phyloP scores from a whole-genome alignment of 371 early-diverging fungal species.

The Mortierella sp. region DNA sequence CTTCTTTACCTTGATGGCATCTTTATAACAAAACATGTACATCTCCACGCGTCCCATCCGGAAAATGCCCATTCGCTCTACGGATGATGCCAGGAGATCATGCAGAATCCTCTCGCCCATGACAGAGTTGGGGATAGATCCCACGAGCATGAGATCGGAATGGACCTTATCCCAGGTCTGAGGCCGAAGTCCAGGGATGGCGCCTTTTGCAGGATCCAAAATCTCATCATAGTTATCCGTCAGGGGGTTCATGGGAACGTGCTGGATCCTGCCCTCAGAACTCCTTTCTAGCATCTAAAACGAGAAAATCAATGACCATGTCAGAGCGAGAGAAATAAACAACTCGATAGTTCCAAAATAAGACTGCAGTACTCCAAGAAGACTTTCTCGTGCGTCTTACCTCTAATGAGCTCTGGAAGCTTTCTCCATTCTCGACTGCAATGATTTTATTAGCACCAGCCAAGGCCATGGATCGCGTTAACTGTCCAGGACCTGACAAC shows the following conservation, averaged over 20 bases:
- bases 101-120: slow-evolving; percentile 37
- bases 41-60: slow-evolving; percentile 41
- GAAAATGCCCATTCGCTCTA: slow-evolving; percentile 38
- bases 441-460: slow-evolving; percentile 44
- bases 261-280: slow-evolving; percentile 32
- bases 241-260: slow-evolving; percentile 18
- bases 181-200: slow-evolving; percentile 12
- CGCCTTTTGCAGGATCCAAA: slow-evolving; percentile 1
- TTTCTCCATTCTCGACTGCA: slow-evolving; percentile 27
- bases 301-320: neutral
- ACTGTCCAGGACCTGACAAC: slow-evolving; percentile 49
- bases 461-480: slow-evolving; percentile 46
- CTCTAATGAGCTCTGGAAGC: slow-evolving; percentile 25
- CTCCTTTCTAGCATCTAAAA: slow-evolving; percentile 16
- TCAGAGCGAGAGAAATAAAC: neutral
- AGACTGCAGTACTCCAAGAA: too few relatives aligned
- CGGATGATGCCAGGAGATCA: slow-evolving; percentile 31
- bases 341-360: too few relatives aligned
- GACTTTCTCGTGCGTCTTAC: neutral
- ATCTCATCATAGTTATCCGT: slow-evolving; percentile 31
- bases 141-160: slow-evolving; percentile 28
- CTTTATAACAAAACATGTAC: slow-evolving; percentile 47
- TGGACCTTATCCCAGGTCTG: slow-evolving; percentile 42
- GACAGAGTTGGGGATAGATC: slow-evolving; percentile 32
- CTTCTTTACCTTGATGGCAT: slow-evolving; percentile 37